Evolutionary conservation across 1,139 yeast species (phyloP).

Genomic region (Wickerhamomyces sp.): DNA sequence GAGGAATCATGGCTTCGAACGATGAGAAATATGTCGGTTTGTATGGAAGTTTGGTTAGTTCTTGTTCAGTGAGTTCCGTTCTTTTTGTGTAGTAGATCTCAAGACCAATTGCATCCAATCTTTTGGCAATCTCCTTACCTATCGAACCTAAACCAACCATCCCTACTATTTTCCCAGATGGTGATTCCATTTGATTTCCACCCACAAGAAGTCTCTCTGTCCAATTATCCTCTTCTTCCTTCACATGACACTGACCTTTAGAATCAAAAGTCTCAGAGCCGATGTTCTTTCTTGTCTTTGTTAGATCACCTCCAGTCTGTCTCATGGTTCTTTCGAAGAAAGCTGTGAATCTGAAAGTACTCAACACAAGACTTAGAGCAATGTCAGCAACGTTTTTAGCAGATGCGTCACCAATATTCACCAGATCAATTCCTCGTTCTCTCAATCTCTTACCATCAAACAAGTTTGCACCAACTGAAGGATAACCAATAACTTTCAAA

Average conservation of each 20-base stretch:
- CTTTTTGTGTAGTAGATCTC: slow-evolving; percentile 61
- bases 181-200: no score
- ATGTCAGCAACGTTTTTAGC: slow-evolving; percentile 46
- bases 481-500: slow-evolving; percentile 53
- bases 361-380: slow-evolving; percentile 54
- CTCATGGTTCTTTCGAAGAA: slow-evolving; percentile 42
- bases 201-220: no score
- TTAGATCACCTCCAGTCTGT: slow-evolving; percentile 20
- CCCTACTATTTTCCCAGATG: slow-evolving; percentile 54
- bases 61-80: slow-evolving; percentile 34
- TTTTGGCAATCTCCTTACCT: slow-evolving; percentile 58
- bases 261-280: slow-evolving; percentile 32
- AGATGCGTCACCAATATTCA: slow-evolving; percentile 19
- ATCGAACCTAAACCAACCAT: slow-evolving; percentile 77
- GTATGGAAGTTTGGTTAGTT: slow-evolving; percentile 12
- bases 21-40: slow-evolving; percentile 37
- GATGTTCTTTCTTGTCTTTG: slow-evolving; percentile 29
- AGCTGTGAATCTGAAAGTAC: slow-evolving; percentile 57
- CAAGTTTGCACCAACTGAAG: slow-evolving; percentile 68
- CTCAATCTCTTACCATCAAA: slow-evolving; percentile 42
- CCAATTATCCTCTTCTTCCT: no score
- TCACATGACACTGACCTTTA: no score
- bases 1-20: slow-evolving; percentile 27
- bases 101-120: slow-evolving; percentile 64
- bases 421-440: slow-evolving; percentile 13